phyloP scores from a whole-genome alignment of 139 green algal species.

The Asterochloris sp. region DNA sequence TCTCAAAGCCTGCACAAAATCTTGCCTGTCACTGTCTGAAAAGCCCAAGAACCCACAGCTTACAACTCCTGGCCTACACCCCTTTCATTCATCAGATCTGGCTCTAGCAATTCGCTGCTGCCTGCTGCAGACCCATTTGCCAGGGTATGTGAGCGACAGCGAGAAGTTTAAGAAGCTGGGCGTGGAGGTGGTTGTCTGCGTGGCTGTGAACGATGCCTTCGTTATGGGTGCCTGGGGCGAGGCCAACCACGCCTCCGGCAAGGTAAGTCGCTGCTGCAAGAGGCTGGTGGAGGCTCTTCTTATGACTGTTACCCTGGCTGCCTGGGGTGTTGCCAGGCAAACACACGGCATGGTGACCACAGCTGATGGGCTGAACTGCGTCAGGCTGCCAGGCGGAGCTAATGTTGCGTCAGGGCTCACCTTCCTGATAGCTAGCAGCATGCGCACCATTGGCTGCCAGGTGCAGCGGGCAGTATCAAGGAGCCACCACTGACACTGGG shows the following conservation, averaged over 20 bases:
- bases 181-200: conserved; percentile 53
- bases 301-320: neutral
- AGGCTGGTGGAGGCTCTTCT: too few species aligned
- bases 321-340: neutral
- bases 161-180: conserved; percentile 47
- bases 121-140: conserved; percentile 45
- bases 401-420: neutral
- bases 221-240: conserved; percentile 75
- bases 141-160: conserved; percentile 46
- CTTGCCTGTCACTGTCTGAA: neutral
- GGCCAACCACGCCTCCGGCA: conserved; percentile 33
- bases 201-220: conserved; percentile 81
- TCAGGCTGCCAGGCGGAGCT: neutral
- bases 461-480: too few species aligned
- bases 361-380: neutral
- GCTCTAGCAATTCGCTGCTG: neutral
- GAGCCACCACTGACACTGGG: too few species aligned
- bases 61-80: neutral
- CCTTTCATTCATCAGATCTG: too few species aligned
- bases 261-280: conserved; percentile 25
- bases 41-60: too few species aligned
- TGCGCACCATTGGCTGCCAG: too few species aligned
- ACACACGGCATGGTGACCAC: neutral
- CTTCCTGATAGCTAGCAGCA: too few species aligned
- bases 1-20: neutral